A percentile compares a stretch with the other conserved stretches of the same genome.
Conservation (phyloP, 179 eudicot genomes). For the Silene noctiflora region DNA sequence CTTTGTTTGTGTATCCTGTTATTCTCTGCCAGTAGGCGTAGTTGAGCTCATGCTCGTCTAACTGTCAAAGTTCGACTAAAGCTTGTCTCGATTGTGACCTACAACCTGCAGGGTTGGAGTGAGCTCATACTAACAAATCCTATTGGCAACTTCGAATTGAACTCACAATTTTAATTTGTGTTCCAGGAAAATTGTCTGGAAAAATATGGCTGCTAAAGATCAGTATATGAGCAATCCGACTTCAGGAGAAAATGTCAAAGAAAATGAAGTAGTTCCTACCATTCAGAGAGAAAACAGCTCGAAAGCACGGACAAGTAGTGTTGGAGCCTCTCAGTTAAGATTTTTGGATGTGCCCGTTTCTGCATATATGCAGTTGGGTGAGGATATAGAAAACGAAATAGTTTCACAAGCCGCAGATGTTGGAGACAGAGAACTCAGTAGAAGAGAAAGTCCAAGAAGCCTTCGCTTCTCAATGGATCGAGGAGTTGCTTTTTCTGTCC, state of each 20-base stretch:
- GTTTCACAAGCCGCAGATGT: slow-evolving; percentile 34
- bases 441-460: slow-evolving; percentile 27
- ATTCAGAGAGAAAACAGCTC: slow-evolving; percentile 9
- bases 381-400: slow-evolving; percentile 28
- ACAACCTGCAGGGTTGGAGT: no score
- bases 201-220: background rate
- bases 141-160: background rate
- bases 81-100: no score
- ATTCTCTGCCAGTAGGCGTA: no score
- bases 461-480: slow-evolving; percentile 24
- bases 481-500: slow-evolving; percentile 25
- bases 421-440: slow-evolving; percentile 33
- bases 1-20: background rate
- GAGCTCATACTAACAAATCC: background rate
- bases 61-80: no score
- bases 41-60: no score
- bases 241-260: slow-evolving; percentile 16
- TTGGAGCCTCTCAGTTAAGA: slow-evolving; percentile 21
- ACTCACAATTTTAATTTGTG: background rate
- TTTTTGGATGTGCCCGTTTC: slow-evolving; percentile 22
- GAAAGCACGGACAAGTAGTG: slow-evolving; percentile 9
- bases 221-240: slow-evolving; percentile 5
- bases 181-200: background rate
- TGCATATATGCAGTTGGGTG: slow-evolving; percentile 19
- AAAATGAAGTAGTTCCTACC: slow-evolving; percentile 16